Conservation (phyloP, 805 yeast genomes). For the Starmerella bacillaris region DNA sequence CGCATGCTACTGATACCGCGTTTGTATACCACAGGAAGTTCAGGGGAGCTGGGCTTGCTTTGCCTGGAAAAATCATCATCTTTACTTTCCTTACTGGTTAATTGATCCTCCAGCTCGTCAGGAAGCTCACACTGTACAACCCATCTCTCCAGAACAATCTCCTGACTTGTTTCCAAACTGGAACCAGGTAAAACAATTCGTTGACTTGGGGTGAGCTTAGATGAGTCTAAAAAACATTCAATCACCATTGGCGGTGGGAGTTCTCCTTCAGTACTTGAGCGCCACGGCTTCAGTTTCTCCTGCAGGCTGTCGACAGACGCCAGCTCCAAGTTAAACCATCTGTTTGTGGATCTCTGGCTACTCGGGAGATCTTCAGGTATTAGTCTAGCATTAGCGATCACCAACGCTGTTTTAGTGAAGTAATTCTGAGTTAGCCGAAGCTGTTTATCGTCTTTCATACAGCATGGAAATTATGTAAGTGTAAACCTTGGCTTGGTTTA, state of each 20-base stretch:
- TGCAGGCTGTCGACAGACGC: conserved; percentile 26
- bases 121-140: conserved; percentile 53
- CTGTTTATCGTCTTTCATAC: no score
- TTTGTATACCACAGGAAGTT: conserved; percentile 52
- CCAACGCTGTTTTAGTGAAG: conserved; percentile 25
- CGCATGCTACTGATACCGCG: conserved; percentile 59
- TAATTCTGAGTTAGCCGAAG: conserved; percentile 25
- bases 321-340: conserved; percentile 27
- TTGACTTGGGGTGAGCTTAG: conserved; percentile 38
- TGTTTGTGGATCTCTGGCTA: conserved; percentile 13
- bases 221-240: conserved; percentile 61
- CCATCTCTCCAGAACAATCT: conserved; percentile 92
- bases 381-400: conserved; percentile 19
- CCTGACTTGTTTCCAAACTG: conserved; percentile 35
- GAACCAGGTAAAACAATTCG: conserved; percentile 41
- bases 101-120: not conserved
- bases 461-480: no score
- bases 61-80: not conserved
- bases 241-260: conserved; percentile 65
- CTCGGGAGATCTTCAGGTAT: conserved; percentile 6
- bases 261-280: conserved; percentile 19
- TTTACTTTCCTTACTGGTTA: no score
- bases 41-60: conserved; percentile 20
- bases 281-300: conserved; percentile 54
- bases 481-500: no score